phyloP scores from a whole-genome alignment of 2,329 filamentous ascomycete species.

The Fonsecaea multimorphosa region DNA sequence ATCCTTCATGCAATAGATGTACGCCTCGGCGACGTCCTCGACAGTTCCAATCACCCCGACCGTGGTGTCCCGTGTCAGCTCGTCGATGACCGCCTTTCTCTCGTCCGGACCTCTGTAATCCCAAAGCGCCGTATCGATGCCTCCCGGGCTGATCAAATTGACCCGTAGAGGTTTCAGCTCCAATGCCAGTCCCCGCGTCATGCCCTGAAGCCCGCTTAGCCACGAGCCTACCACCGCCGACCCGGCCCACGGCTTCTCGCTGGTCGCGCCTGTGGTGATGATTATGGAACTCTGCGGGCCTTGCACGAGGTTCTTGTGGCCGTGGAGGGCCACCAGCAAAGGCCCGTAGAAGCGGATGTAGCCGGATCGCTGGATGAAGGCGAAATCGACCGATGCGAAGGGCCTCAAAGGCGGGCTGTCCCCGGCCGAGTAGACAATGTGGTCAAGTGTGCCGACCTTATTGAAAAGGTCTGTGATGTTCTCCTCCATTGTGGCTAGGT shows the following conservation, averaged over 20 bases:
- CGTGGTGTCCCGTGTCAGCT: slow-evolving; percentile 26
- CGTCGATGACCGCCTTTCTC: slow-evolving; percentile 24
- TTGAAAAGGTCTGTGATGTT: slow-evolving; percentile 15
- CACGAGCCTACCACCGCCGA: slow-evolving; percentile 55
- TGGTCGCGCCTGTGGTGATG: slow-evolving; percentile 60
- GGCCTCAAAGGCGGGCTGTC: slow-evolving; percentile 50
- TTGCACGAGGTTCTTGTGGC: slow-evolving; percentile 48
- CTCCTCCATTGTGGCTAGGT: slow-evolving; percentile 3
- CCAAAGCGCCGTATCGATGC: slow-evolving; percentile 55
- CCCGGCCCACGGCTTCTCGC: slow-evolving; percentile 57
- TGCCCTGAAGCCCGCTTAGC: slow-evolving; percentile 58
- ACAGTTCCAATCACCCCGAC: slow-evolving; percentile 45
- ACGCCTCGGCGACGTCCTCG: slow-evolving; percentile 55
- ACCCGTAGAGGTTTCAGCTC: slow-evolving; percentile 68
- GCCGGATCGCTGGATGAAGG: slow-evolving; percentile 49
- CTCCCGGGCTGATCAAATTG: slow-evolving; percentile 65
- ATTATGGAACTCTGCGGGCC: slow-evolving; percentile 57
- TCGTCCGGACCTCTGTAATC: slow-evolving; percentile 36
- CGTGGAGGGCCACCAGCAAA: slow-evolving; percentile 58
- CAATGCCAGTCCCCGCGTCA: slow-evolving; percentile 63
- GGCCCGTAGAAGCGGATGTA: slow-evolving; percentile 59
- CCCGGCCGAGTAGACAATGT: slow-evolving; percentile 64
- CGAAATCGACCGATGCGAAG: slow-evolving; percentile 50
- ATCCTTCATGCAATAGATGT: slow-evolving; percentile 55
- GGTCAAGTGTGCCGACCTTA: slow-evolving; percentile 53